Evolutionary conservation across 495 filamentous ascomycete genomes (phyloP).

Genomic region (Copromyces sp.): DNA sequence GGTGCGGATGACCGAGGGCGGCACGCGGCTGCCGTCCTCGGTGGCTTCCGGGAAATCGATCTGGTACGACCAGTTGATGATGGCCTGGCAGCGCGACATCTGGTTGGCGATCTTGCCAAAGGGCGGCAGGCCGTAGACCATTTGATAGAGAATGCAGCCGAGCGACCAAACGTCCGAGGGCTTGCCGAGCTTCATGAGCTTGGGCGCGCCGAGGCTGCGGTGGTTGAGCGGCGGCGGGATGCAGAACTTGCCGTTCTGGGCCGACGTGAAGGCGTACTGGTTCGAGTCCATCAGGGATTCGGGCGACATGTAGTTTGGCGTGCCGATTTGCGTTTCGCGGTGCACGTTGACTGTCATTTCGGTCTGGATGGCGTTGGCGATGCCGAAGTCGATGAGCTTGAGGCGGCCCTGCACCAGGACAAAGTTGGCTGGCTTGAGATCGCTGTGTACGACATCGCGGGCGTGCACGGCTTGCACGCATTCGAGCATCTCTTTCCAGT

Average conservation of each 20-base stretch:
- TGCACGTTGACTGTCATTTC: slow-evolving; percentile 97
- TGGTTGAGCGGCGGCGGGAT: slow-evolving; percentile 23
- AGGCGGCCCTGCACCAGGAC: slow-evolving; percentile 74
- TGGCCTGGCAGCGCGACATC: slow-evolving; percentile 64
- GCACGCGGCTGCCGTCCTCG: slow-evolving; percentile 62
- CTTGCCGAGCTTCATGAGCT: slow-evolving; percentile 92
- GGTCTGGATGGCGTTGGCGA: slow-evolving; percentile 86
- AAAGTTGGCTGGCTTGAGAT: slow-evolving; percentile 93
- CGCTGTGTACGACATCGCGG: slow-evolving; percentile 86
- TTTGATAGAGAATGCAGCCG: slow-evolving; percentile 94
- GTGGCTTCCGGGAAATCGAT: slow-evolving; percentile 75
- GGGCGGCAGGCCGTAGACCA: slow-evolving; percentile 87
- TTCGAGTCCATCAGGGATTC: slow-evolving; percentile 88
- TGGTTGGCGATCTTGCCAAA: slow-evolving; percentile 87
- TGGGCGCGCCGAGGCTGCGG: slow-evolving; percentile 42
- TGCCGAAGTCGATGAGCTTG: slow-evolving; percentile 92
- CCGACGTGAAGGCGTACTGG: slow-evolving; percentile 31
- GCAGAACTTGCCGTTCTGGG: slow-evolving; percentile 38
- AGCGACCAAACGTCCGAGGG: slow-evolving; percentile 93
- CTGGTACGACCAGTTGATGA: slow-evolving; percentile 73
- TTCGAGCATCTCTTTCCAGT: slow-evolving; percentile 98
- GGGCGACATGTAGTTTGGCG: slow-evolving; percentile 97
- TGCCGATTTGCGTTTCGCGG: slow-evolving; percentile 88
- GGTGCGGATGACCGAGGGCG: slow-evolving; percentile 58
- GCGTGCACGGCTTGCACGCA: slow-evolving; percentile 84